phyloP scores from a whole-genome alignment of 2,329 filamentous ascomycete genomes.

The Taxawa tesnikishii region DNA sequence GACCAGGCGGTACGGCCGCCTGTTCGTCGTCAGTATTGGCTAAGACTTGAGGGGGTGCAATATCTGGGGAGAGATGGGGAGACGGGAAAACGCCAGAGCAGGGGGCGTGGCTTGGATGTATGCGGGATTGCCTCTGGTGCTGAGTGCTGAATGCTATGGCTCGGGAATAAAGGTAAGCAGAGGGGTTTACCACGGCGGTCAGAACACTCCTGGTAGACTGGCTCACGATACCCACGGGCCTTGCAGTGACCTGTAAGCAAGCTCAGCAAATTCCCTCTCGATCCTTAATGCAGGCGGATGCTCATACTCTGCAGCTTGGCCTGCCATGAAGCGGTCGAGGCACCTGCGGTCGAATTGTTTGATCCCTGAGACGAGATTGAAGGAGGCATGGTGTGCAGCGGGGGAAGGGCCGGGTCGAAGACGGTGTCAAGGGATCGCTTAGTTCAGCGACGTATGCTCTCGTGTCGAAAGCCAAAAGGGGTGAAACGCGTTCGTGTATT shows the following conservation, averaged over 20 bases:
- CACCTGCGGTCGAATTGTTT: conserved; percentile 6
- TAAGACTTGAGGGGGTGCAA: conserved; percentile 1
- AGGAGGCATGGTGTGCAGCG: conserved; percentile 5
- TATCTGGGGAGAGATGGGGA: not conserved
- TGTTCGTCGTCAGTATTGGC: conserved; percentile 23
- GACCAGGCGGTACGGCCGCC: conserved; percentile 89
- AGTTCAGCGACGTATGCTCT: too few species aligned
- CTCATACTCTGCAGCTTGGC: conserved; percentile 19
- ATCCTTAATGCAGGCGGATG: too few species aligned
- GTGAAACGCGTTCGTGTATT: too few species aligned
- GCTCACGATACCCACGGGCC: conserved; percentile 5
- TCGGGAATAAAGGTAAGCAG: too few species aligned
- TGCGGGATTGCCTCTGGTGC: too few species aligned
- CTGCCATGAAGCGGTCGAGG: conserved; percentile 12
- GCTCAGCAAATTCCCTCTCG: too few species aligned
- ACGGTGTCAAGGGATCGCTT: too few species aligned
- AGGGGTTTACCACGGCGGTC: conserved; percentile 7
- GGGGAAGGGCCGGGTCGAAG: too few species aligned
- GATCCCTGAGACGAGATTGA: conserved; percentile 6
- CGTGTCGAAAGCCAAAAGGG: too few species aligned
- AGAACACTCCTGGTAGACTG: conserved; percentile 7
- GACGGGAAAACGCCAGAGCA: not conserved
- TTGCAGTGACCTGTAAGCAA: conserved; percentile 40
- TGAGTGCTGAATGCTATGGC: too few species aligned
- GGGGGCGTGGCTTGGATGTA: too few species aligned